Evolutionary conservation across 1,284 basidiomycete genomes (phyloP), one percentile per base, ranked within the genome.

Genomic region (Lentinula novae-zelandiae): DNA sequence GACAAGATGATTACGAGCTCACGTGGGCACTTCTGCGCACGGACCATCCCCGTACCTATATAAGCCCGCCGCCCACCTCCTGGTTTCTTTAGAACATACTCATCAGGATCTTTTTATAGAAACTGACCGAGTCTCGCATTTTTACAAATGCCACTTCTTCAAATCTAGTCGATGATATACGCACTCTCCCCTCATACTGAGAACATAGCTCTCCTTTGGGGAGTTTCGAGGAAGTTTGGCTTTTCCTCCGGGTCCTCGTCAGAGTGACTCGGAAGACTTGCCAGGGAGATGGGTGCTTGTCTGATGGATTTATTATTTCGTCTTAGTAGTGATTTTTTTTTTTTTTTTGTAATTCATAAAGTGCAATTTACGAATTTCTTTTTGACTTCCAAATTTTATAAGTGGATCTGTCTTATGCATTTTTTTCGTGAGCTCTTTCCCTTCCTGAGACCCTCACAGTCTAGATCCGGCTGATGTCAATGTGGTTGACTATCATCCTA

Each of bases 111-210:
- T 90, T 90, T 90, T 82, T 86, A 89, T 87, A 90, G 87, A 85
- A 86, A 86, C 88, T 89, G 86, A 89, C 87, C 87, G 86, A 87
- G 86, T 89, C 86, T 87, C 84, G 87, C 87, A 89, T 88, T 86
- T 89, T 87, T 88, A 89, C 80, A 82, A 85, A 86, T 89, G 87
- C 86, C 87, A 75, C 83, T 83, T 79, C 82, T 87, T 87, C 82
- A 83, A 80, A 82, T 89, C 84, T 87, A 86, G 78, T 86, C 80
- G 87, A 90, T 90, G 87, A 90, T 78, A 74, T 73, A 64, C 69
- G 80, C 85, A 79, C 80, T 82, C 81, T 68, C 85, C 86, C 85
- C 87, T 89, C 77, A 72, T 74, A 88, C 87, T 74, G 88, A 90
- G 88, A 88, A 89, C 85, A 89, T 79, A 80, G 74, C 76, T 70